A percentile compares a stretch with the other conserved stretches of the same genome.
These are phyloP conservation scores for Eimeria acervulina DNA, from an alignment of 169 alveolate genomes.

Conservation along the genomic window DNA sequence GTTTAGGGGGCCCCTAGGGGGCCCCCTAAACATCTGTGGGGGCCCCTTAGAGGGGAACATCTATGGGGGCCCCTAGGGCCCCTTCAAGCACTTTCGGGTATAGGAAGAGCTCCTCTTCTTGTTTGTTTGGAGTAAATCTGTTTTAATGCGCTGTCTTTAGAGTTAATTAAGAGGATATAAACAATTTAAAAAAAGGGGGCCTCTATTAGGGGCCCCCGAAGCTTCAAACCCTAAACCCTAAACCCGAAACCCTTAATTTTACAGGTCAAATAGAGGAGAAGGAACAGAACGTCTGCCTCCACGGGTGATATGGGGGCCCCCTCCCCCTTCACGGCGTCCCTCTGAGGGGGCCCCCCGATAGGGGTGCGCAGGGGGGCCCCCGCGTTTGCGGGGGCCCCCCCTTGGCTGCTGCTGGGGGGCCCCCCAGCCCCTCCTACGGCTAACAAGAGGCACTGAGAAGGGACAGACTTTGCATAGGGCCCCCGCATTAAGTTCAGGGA, in stretches of 20 bases:
- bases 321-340: too few relatives aligned
- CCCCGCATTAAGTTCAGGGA: background rate
- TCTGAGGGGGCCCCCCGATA: too few relatives aligned
- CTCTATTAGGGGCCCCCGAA: background rate
- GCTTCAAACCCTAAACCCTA: background rate
- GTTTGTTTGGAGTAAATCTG: too few relatives aligned
- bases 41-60: too few relatives aligned
- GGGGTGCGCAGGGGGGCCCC: too few relatives aligned
- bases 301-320: background rate
- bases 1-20: background rate
- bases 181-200: too few relatives aligned
- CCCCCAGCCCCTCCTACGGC: background rate
- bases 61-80: background rate
- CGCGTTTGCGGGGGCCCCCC: too few relatives aligned
- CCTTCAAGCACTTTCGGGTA: too few relatives aligned
- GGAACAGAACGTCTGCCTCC: background rate
- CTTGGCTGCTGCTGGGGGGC: too few relatives aligned
- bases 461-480: background rate
- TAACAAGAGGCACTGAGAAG: background rate
- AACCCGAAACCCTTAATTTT: background rate
- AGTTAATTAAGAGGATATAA: too few relatives aligned
- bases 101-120: too few relatives aligned
- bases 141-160: too few relatives aligned
- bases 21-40: background rate
- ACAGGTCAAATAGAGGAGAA: background rate